These are phyloP conservation scores for Apophysomyces ossiformis DNA, from an alignment of 371 early-diverging fungal species.

Conservation along the genomic window DNA sequence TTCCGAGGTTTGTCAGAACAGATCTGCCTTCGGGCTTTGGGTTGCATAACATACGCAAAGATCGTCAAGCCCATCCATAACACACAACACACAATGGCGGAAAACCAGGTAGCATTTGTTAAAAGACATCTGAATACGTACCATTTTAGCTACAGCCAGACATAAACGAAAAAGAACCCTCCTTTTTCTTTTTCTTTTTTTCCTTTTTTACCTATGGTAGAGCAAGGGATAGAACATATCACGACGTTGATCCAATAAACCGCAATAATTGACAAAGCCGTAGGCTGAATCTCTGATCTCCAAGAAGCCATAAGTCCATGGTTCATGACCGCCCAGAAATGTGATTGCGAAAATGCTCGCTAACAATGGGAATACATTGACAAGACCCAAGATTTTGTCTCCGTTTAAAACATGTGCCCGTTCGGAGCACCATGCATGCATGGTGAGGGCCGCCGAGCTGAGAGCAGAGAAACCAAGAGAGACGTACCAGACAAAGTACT, in stretches of 20 bases:
- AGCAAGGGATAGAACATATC: conserved; percentile 40
- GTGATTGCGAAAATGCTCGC: conserved; percentile 26
- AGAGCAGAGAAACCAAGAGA: conserved; percentile 26
- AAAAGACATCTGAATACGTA: conserved; percentile 13
- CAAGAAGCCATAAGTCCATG: conserved; percentile 43
- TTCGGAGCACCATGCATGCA: conserved; percentile 37
- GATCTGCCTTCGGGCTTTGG: not conserved
- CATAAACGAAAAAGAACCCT: not conserved
- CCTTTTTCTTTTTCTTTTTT: no score
- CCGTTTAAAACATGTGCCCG: conserved; percentile 35
- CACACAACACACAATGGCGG: conserved; percentile 6
- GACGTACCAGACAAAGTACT: conserved; percentile 42
- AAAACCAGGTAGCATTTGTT: conserved; percentile 13
- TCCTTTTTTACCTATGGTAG: conserved; percentile 41
- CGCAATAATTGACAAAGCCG: conserved; percentile 40
- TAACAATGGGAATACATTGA: conserved; percentile 22
- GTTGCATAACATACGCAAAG: not conserved
- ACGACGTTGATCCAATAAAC: conserved; percentile 24
- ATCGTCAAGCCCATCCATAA: conserved; percentile 9
- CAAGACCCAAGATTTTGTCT: conserved; percentile 32
- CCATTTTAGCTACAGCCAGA: not conserved
- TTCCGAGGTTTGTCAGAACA: not conserved
- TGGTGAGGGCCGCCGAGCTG: conserved; percentile 29
- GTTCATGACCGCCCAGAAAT: conserved; percentile 35
- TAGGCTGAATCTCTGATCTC: conserved; percentile 36